A percentile compares a stretch with the other conserved stretches of the same genome.
Conservation (phyloP, 208 protist genomes). For the Entamoeba nuttalli region DNA sequence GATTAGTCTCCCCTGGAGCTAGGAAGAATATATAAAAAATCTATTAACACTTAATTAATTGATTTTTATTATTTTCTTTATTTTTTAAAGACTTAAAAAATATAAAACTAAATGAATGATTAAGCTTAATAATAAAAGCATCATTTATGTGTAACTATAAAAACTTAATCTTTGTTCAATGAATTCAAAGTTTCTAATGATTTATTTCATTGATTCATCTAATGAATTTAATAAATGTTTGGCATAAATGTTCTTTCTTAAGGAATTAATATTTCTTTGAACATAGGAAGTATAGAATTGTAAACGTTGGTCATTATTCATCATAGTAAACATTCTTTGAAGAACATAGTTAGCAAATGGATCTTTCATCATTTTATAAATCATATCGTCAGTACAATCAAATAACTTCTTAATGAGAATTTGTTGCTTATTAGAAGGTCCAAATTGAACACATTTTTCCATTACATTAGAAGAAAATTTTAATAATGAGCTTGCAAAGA, state of each 20-base stretch:
- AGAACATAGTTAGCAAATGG: conserved; percentile 6
- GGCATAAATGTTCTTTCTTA: neutral
- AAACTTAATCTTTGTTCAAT: no score
- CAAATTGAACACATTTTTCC: neutral
- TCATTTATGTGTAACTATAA: no score
- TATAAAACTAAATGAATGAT: no score
- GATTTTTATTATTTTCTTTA: no score
- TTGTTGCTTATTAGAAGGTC: neutral
- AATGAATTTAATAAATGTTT: neutral
- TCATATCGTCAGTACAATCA: neutral
- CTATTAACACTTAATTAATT: no score
- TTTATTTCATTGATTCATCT: neutral
- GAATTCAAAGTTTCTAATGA: no score
- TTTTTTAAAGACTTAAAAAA: no score
- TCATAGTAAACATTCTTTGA: neutral
- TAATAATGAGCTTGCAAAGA: neutral
- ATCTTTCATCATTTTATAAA: neutral
- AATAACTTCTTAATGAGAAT: neutral
- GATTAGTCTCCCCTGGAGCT: no score
- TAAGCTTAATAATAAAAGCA: no score
- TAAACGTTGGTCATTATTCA: neutral
- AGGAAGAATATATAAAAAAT: no score
- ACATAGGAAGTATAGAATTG: neutral
- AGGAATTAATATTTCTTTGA: neutral
- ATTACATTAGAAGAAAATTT: conserved; percentile 4